Conservation (phyloP, 257 asterid genomes). For the Capsicum chinense region DNA sequence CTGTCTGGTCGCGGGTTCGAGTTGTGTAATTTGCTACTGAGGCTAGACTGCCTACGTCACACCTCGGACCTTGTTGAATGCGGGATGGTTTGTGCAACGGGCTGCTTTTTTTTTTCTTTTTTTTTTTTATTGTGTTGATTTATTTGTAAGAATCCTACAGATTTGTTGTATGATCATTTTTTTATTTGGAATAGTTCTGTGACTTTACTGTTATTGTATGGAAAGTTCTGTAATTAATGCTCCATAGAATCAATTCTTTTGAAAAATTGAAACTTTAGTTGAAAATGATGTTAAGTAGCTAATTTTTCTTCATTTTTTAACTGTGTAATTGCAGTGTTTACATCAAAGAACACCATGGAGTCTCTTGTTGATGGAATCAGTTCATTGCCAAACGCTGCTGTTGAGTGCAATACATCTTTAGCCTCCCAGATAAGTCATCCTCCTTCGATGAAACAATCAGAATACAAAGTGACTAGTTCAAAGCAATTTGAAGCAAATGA, state of each 20-base stretch:
- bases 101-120: too few species aligned
- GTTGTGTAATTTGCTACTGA: too few species aligned
- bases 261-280: not conserved
- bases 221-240: not conserved
- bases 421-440: constrained; percentile 53
- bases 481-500: constrained; percentile 40
- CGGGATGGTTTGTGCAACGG: too few species aligned
- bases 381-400: constrained; percentile 50
- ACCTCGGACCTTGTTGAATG: too few species aligned
- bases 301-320: constrained; percentile 36
- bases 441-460: constrained; percentile 48
- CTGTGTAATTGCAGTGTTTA: constrained; percentile 42
- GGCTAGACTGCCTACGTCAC: too few species aligned
- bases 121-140: not conserved
- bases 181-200: not conserved
- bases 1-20: not conserved
- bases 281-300: constrained; percentile 16
- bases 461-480: constrained; percentile 49
- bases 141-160: not conserved
- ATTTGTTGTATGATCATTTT: not conserved
- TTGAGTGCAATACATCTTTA: constrained; percentile 45
- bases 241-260: not conserved
- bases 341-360: constrained; percentile 56
- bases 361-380: constrained; percentile 69
- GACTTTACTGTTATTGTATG: not conserved